Evolutionary conservation across 1,284 basidiomycete species (phyloP).

Genomic region (Cystobasidium pallidum): DNA sequence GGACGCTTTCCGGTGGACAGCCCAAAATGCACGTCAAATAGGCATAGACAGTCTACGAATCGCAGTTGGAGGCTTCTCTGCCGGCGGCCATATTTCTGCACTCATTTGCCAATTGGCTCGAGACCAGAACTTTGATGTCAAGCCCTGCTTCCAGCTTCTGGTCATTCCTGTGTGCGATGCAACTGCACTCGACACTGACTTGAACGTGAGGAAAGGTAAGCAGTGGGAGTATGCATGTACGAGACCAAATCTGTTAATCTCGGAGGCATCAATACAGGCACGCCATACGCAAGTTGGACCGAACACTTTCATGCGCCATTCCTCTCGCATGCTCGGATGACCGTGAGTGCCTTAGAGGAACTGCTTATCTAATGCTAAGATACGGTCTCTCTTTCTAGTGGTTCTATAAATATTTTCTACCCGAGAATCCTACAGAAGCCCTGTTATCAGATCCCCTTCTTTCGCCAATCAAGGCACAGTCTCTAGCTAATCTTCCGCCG

Average conservation of each 20-base stretch:
- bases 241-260: too few species aligned
- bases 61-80: constrained; percentile 43
- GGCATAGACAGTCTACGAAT: constrained; percentile 31
- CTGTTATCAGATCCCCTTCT: constrained; percentile 27
- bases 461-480: constrained; percentile 37
- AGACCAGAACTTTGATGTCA: constrained; percentile 26
- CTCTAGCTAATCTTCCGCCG: constrained; percentile 39
- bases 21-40: not conserved
- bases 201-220: constrained; percentile 29
- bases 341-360: not conserved
- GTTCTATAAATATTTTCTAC: constrained; percentile 45
- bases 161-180: constrained; percentile 47
- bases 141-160: constrained; percentile 42
- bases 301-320: constrained; percentile 43
- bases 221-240: too few species aligned
- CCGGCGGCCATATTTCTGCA: constrained; percentile 44
- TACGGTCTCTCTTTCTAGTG: constrained; percentile 2
- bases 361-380: not conserved
- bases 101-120: constrained; percentile 34
- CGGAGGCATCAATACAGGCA: too few species aligned
- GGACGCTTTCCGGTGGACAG: constrained; percentile 31
- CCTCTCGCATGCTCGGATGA: constrained; percentile 40
- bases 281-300: constrained; percentile 33
- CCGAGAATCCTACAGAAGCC: constrained; percentile 15
- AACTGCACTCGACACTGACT: constrained; percentile 30